Evolutionary conservation across 2,329 filamentous ascomycete genomes (phyloP).

Genomic region (Thelonectria blattea): DNA sequence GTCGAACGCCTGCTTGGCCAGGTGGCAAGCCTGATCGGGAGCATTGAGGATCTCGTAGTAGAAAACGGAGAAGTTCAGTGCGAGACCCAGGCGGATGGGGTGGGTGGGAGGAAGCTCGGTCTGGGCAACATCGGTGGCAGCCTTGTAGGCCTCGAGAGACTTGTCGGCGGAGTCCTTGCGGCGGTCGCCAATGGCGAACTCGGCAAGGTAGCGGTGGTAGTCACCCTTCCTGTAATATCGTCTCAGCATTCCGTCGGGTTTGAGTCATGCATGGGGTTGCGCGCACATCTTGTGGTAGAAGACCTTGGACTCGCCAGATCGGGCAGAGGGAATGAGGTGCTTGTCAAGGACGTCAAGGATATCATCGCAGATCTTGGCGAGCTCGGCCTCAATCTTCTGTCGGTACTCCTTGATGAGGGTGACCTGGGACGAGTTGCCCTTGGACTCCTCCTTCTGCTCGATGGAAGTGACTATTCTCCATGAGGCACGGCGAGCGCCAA

Average conservation of each 20-base stretch:
- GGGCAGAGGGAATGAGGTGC: conserved; percentile 91
- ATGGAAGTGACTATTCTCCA: conserved; percentile 99
- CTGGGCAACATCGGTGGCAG: conserved; percentile 97
- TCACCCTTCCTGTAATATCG: conserved; percentile 80
- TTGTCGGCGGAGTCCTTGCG: conserved; percentile 86
- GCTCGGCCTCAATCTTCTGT: conserved; percentile 96
- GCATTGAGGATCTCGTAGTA: conserved; percentile 99
- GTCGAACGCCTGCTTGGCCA: conserved; percentile 99
- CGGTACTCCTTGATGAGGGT: conserved; percentile 95
- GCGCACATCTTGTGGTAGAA: conserved; percentile 99
- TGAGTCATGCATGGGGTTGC: conserved; percentile 11
- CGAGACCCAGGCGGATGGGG: conserved; percentile 96
- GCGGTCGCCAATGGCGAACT: conserved; percentile 93
- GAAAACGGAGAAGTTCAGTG: conserved; percentile 99
- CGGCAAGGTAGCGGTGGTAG: conserved; percentile 93
- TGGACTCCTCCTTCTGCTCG: conserved; percentile 99
- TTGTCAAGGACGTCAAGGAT: conserved; percentile 94
- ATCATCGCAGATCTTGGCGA: conserved; percentile 98
- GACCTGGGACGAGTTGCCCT: conserved; percentile 96
- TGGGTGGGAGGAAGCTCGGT: conserved; percentile 96
- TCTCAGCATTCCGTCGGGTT: background rate
- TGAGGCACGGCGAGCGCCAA: conserved; percentile 95
- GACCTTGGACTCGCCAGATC: conserved; percentile 98
- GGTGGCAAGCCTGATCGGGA: conserved; percentile 96
- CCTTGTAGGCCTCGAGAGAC: conserved; percentile 97